A percentile compares a stretch with the other conserved stretches of the same genome.
Evolutionary conservation across 2,329 filamentous ascomycete species (phyloP).

Genomic region (Neophaeococcomyces aloes): DNA sequence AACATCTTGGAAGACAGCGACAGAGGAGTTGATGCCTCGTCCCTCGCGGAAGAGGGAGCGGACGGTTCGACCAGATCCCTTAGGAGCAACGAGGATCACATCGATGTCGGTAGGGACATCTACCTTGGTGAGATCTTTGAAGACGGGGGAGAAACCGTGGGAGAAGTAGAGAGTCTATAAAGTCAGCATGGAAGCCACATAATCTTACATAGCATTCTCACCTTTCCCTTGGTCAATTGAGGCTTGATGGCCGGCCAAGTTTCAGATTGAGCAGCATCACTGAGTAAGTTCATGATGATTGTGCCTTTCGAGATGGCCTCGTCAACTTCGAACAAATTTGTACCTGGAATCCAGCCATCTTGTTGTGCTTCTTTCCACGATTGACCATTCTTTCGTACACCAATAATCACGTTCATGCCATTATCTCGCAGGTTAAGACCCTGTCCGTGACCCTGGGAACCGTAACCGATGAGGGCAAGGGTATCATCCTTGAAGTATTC

Average conservation of each 20-base stretch:
- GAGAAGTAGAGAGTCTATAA: constrained; percentile 98
- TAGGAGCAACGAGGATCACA: constrained; percentile 98
- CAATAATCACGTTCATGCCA: constrained; percentile 96
- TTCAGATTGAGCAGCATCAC: constrained; percentile 94
- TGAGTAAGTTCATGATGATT: constrained; percentile 98
- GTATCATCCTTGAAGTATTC: constrained; percentile 99
- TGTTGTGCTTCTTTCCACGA: constrained; percentile 96
- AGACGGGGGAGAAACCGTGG: constrained; percentile 99
- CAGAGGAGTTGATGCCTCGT: constrained; percentile 98
- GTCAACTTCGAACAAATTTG: constrained; percentile 97
- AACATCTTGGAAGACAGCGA: constrained; percentile 97
- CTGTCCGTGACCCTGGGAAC: constrained; percentile 95
- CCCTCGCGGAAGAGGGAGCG: constrained; percentile 98
- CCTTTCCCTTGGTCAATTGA: constrained; percentile 96
- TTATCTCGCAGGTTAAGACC: constrained; percentile 99
- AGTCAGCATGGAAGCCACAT: constrained; percentile 12
- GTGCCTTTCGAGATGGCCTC: constrained; percentile 89
- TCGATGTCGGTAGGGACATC: constrained; percentile 92
- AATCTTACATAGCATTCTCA: constrained; percentile 33
- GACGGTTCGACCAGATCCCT: constrained; percentile 97
- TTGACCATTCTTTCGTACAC: constrained; percentile 94
- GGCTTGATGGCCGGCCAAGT: constrained; percentile 98
- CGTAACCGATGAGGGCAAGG: constrained; percentile 97
- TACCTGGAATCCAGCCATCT: constrained; percentile 96
- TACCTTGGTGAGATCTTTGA: constrained; percentile 99